Conservation (phyloP, 257 asterid genomes). For the Rehmannia glutinosa region DNA sequence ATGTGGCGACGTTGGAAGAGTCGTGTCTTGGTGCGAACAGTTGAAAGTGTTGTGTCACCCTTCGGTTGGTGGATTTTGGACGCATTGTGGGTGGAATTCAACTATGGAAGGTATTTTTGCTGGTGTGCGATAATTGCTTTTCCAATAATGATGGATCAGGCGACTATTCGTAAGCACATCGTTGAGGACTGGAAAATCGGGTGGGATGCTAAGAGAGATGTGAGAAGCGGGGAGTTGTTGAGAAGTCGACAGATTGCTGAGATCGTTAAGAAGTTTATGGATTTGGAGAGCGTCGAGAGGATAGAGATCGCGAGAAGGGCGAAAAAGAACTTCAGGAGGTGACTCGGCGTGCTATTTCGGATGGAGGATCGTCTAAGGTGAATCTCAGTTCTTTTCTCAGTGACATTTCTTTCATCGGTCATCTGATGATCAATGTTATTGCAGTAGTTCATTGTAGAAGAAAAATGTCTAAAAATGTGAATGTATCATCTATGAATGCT, state of each 20-base stretch:
- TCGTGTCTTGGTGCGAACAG: slow-evolving; percentile 63
- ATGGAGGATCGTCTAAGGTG: slow-evolving; percentile 39
- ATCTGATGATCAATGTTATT: not conserved
- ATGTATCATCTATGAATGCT: not conserved
- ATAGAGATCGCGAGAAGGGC: slow-evolving; percentile 30
- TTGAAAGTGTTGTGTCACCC: slow-evolving; percentile 49
- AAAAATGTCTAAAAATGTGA: too few relatives aligned
- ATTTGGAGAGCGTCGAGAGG: slow-evolving; percentile 36
- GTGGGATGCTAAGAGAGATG: slow-evolving; percentile 35
- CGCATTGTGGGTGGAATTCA: slow-evolving; percentile 78
- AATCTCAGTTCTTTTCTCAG: slow-evolving; percentile 29
- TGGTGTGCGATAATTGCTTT: slow-evolving; percentile 50
- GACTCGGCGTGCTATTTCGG: slow-evolving; percentile 16
- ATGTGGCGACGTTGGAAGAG: slow-evolving; percentile 35
- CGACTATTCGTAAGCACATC: slow-evolving; percentile 39
- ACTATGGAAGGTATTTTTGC: slow-evolving; percentile 51
- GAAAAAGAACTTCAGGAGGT: slow-evolving; percentile 25
- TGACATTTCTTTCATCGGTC: slow-evolving; percentile 30
- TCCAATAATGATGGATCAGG: slow-evolving; percentile 53
- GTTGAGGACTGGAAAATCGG: slow-evolving; percentile 76
- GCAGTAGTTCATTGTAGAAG: not conserved
- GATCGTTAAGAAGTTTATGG: slow-evolving; percentile 47
- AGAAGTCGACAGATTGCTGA: slow-evolving; percentile 27
- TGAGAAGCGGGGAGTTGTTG: slow-evolving; percentile 24
- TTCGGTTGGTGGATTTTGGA: slow-evolving; percentile 70